Evolutionary conservation across 164 flowering plant genomes (phyloP).

Genomic region (Umbellularia californica): DNA sequence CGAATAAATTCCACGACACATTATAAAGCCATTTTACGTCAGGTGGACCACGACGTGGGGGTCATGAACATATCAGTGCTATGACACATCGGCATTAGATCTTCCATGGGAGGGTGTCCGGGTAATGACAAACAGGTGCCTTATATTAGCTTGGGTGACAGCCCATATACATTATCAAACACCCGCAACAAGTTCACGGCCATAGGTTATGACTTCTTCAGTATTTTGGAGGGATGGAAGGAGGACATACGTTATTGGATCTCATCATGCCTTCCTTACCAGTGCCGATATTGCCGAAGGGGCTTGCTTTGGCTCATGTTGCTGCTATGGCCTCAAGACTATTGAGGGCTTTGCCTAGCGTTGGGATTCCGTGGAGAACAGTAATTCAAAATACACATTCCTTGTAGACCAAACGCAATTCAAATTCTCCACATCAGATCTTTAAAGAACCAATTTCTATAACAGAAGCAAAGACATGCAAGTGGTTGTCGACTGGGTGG

Average conservation of each 20-base stretch:
- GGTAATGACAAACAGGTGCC: not conserved
- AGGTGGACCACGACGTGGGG: not conserved
- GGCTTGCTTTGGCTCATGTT: constrained; percentile 7
- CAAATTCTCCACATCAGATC: not conserved
- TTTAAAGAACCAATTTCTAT: not conserved
- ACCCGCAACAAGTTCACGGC: constrained; percentile 9
- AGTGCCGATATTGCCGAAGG: not conserved
- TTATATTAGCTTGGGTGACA: not conserved
- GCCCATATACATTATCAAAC: not conserved
- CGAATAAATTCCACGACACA: not conserved
- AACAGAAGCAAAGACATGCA: not conserved
- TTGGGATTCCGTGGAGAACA: not conserved
- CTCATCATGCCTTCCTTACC: not conserved
- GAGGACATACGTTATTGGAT: not conserved
- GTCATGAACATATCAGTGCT: not conserved
- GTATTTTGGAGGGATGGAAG: not conserved
- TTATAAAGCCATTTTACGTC: not conserved
- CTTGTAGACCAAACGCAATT: not conserved
- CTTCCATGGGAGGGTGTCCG: not conserved
- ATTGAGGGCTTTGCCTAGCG: not conserved
- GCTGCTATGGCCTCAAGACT: constrained; percentile 5
- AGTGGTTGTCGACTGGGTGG: constrained; percentile 42
- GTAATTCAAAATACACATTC: constrained; percentile 8
- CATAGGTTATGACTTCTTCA: constrained; percentile 6
- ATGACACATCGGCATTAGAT: not conserved